These are phyloP conservation scores for Entomortierella chlamydospora DNA, from an alignment of 192 early-diverging fungal genomes.

Conservation along the genomic window DNA sequence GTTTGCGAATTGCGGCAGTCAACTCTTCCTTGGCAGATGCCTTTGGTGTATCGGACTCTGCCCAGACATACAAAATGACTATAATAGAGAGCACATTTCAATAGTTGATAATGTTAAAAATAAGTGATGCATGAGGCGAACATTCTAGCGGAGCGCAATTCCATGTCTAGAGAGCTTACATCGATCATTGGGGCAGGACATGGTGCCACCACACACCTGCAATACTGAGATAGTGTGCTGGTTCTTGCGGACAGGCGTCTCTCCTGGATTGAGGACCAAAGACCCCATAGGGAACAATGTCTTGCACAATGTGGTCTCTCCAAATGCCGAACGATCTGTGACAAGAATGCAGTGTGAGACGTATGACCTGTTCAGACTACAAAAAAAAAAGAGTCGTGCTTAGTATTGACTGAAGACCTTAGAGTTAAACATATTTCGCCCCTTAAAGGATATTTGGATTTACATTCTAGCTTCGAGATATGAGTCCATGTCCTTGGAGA, in stretches of 20 bases:
- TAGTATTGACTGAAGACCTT: too few relatives aligned
- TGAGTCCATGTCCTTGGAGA: conserved; percentile 52
- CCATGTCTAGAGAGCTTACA: conserved; percentile 37
- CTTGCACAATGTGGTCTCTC: conserved; percentile 58
- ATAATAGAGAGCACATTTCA: background rate
- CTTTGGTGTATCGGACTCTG: conserved; percentile 15
- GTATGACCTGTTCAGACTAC: conserved; percentile 37
- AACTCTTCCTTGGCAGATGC: conserved; percentile 40
- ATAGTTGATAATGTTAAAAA: background rate
- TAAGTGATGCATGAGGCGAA: background rate
- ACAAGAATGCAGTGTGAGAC: conserved; percentile 50
- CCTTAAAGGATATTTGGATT: too few relatives aligned
- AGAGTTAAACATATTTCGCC: too few relatives aligned
- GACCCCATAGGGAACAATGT: conserved; percentile 57
- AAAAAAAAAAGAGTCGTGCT: background rate
- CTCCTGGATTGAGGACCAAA: conserved; percentile 51
- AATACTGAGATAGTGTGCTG: conserved; percentile 55
- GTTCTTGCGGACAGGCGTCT: conserved; percentile 49
- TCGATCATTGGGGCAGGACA: conserved; percentile 57
- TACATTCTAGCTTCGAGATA: conserved; percentile 40
- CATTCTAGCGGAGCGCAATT: background rate
- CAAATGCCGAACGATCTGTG: conserved; percentile 50
- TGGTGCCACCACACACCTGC: conserved; percentile 54
- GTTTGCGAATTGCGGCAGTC: conserved; percentile 43
- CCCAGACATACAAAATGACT: conserved; percentile 54